phyloP scores from a whole-genome alignment of 1,284 basidiomycete genomes.

The Rhizoctonia solani region DNA sequence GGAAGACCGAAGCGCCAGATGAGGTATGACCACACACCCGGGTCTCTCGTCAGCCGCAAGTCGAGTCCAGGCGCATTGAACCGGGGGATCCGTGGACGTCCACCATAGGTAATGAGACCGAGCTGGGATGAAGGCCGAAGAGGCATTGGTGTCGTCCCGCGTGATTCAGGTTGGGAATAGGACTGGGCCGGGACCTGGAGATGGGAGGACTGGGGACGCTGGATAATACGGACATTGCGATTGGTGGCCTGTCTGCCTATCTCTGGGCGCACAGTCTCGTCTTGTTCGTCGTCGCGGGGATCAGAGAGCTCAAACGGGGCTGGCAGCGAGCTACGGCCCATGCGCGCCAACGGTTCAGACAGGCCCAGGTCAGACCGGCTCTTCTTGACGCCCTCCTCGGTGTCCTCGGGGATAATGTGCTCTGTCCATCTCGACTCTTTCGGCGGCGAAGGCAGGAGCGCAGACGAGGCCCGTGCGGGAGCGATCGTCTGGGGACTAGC shows the following conservation, averaged over 20 bases:
- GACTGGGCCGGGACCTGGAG: slow-evolving; percentile 15
- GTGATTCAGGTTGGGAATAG: slow-evolving; percentile 15
- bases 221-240: slow-evolving; percentile 27
- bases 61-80: slow-evolving; percentile 67
- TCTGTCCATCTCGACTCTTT: slow-evolving; percentile 21
- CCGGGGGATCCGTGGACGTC: slow-evolving; percentile 48
- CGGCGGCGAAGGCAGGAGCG: background rate
- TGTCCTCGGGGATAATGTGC: slow-evolving; percentile 5
- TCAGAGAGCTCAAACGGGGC: no score
- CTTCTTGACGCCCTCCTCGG: background rate
- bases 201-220: background rate
- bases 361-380: no score
- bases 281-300: slow-evolving; percentile 10
- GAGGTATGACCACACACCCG: slow-evolving; percentile 57
- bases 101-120: slow-evolving; percentile 15
- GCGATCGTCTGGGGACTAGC: slow-evolving; percentile 20
- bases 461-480: slow-evolving; percentile 10
- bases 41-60: slow-evolving; percentile 65
- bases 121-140: slow-evolving; percentile 24
- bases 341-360: no score
- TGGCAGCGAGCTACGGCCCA: no score
- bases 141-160: slow-evolving; percentile 26
- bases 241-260: slow-evolving; percentile 9
- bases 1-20: slow-evolving; percentile 68
- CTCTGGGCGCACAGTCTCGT: slow-evolving; percentile 21